Percentiles rank a stretch among this genome's conserved stretches.
Conservation (phyloP, 495 filamentous ascomycete genomes). For the Platismatia glauca region DNA sequence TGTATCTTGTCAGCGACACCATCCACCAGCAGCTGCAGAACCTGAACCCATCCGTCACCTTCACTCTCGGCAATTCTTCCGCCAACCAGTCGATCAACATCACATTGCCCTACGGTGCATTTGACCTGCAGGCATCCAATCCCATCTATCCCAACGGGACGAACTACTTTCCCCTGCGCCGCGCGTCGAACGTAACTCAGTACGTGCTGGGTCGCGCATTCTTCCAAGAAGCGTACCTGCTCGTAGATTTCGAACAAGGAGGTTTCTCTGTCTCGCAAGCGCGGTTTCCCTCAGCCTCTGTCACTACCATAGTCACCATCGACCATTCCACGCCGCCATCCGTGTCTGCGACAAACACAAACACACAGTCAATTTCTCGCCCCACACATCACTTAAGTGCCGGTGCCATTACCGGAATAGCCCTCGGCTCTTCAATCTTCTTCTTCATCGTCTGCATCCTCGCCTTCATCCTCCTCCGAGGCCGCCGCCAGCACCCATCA, state of each 20-base stretch:
- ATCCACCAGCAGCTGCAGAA: slow-evolving; percentile 35
- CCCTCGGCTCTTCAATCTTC: slow-evolving; percentile 22
- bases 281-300: background rate
- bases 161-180: slow-evolving; percentile 45
- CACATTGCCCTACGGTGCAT: slow-evolving; percentile 43
- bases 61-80: slow-evolving; percentile 37
- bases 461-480: background rate
- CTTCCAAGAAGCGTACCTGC: slow-evolving; percentile 42
- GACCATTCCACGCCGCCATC: slow-evolving; percentile 5
- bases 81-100: slow-evolving; percentile 37
- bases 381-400: slow-evolving; percentile 24
- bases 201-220: slow-evolving; percentile 48
- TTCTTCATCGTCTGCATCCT: slow-evolving; percentile 17
- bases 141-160: slow-evolving; percentile 30
- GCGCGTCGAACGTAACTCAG: slow-evolving; percentile 38
- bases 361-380: background rate
- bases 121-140: slow-evolving; percentile 34
- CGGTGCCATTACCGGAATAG: slow-evolving; percentile 26
- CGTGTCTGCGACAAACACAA: background rate
- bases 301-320: slow-evolving; percentile 17
- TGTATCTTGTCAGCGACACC: slow-evolving; percentile 45
- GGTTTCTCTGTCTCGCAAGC: slow-evolving; percentile 23
- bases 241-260: slow-evolving; percentile 20
- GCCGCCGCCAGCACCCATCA: background rate
- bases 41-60: slow-evolving; percentile 41